phyloP scores from a whole-genome alignment of 331 rosid genomes.

The Acacia concinna region DNA sequence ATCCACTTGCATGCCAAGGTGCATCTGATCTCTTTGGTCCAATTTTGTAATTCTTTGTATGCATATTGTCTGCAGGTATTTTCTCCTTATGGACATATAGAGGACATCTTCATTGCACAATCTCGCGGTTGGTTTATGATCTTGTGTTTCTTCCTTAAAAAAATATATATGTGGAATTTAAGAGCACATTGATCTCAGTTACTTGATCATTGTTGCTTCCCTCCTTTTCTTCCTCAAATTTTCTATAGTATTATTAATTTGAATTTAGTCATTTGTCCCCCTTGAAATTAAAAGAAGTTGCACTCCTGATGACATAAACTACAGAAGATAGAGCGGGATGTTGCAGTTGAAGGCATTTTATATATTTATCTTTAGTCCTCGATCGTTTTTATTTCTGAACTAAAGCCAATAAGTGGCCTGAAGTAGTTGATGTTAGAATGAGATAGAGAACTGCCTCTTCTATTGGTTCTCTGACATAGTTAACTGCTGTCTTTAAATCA shows the following conservation, averaged over 20 bases:
- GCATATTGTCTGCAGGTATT: slow-evolving; percentile 66
- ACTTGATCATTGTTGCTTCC: neutral
- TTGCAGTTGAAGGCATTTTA: neutral
- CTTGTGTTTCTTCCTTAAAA: slow-evolving; percentile 27
- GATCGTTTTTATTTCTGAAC: neutral
- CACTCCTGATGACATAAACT: slow-evolving; percentile 18
- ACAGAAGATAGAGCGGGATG: slow-evolving; percentile 12
- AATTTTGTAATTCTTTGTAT: slow-evolving; percentile 25
- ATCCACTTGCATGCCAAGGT: slow-evolving; percentile 17
- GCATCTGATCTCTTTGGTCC: slow-evolving; percentile 25
- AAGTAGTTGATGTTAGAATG: slow-evolving; percentile 1
- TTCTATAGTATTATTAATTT: neutral
- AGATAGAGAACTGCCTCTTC: neutral
- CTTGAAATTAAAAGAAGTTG: neutral
- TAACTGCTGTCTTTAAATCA: slow-evolving; percentile 25
- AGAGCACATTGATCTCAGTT: neutral
- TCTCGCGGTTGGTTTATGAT: slow-evolving; percentile 64
- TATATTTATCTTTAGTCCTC: neutral
- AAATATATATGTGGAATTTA: slow-evolving; percentile 21
- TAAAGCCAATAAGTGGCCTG: neutral
- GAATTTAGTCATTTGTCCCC: neutral
- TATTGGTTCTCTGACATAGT: slow-evolving; percentile 2
- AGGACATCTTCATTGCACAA: slow-evolving; percentile 62
- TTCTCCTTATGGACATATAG: slow-evolving; percentile 71
- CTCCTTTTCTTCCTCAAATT: neutral